Evolutionary conservation across 31 red algal genomes (phyloP), one percentile per base, ranked within the genome.

Genomic region (Odonthalia washingtoniensis): DNA sequence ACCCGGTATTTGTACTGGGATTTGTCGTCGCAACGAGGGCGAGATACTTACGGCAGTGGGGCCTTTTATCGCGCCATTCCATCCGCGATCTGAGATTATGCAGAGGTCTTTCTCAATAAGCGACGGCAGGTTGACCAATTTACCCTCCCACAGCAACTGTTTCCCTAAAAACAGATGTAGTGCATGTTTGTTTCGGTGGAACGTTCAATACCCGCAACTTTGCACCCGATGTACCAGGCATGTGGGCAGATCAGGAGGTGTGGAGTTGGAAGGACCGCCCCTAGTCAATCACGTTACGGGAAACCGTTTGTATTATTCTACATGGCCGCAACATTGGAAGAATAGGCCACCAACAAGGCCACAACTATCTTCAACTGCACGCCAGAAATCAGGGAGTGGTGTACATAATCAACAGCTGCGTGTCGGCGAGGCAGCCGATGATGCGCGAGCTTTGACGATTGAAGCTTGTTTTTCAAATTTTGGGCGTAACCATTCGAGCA

Each of bases 1-100:
- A 67, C 78, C 6, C 46, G 78, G 78, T 81, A 46, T 6, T 57
- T 81, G 53, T 81, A 81, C 52, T 77, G 74, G 74, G 74, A 77
- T 30, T 28, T 72, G 52, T 61, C 14, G 52, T 61, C 52, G 16
- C 34, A 0, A 24, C n/a, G 70, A 37, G 70, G 5, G 26, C 70
- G 21, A 17, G 0, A 9, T 42, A 87, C 39, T 21, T 14, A 18
- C 69, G 72, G 17, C 44, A 49, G 39, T 42, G 83, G 6, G 45
- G 41, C 42, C 39, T 69, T 9, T 72, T 63, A 12, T 66, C 46
- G 24, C 72, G 77, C 64, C 83, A 77, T 42, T 9, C 72, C 17
- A 21, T 87, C 12, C 72, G 83, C 12, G 83, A 77, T 40, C 83
- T 87, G 38, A 21, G 24, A 17, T 0, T 66, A 5, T 87, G 70